Base-by-base conservation (phyloP, 371 early-diverging fungal species). In the Rhizopus arrhizus region DNA sequence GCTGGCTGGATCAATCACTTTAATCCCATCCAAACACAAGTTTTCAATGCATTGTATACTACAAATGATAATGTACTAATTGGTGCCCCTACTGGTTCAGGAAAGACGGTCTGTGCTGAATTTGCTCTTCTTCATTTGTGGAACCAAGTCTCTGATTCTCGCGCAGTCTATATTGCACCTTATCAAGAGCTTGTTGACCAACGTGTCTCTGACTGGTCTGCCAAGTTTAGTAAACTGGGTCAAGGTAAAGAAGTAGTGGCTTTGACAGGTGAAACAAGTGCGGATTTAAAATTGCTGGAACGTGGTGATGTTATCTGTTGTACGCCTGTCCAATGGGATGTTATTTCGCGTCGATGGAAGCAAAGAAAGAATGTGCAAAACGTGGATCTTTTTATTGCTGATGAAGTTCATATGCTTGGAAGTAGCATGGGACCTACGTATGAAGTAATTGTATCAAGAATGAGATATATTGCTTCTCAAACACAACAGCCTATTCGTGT, bases 271-370 rank as follows among this genome's bases (percentile, higher is more conserved):
- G 99, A 99, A 68, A 87, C 91, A 0, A 91, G 94, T 56, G 89
- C 95, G 0, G 96, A 97, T 64, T 70, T 93, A 64, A 91, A 92
- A 68, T 79, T 94, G 7, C 56, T 98, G 34, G 93, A 93, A 64
- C 85, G 86, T 35, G 93, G 93, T 34, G 91, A 97, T 76, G 77
- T 99, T 9, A 88, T 99, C 31, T 79, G 98, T 42, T 83, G 92
- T 41, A 99, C 99, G 4, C 99, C 99, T 32, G 84, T 87, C n/a
- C 92, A 97, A 68, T 99, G 99, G 97, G 99, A 99, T 80, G 89
- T 92, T 57, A 74, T 98, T 22, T 97, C 99, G 12, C 84, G 99
- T 32, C 87, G 95, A 61, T 95, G 98, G 93, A 91, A 92, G 66
- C 92, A 92, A 80, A 85, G 98, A 51, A 89, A 91, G 79, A 89